Conservation (phyloP, 164 flowering plant genomes). For the Vitis amurensis region DNA sequence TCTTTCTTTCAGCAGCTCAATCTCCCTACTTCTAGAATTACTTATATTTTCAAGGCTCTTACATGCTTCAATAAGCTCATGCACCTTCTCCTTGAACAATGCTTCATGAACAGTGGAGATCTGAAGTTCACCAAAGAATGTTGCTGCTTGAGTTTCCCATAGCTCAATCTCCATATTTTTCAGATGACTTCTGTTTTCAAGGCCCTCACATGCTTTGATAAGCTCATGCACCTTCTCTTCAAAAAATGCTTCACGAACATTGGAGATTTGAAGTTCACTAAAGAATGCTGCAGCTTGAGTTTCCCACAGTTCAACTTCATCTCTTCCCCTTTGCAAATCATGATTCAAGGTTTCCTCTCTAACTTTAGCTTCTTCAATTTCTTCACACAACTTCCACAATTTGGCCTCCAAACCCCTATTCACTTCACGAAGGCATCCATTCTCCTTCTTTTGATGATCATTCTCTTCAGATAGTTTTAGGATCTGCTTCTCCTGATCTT, state of each 20-base stretch:
- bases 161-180: constrained; percentile 19
- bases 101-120: constrained; percentile 35
- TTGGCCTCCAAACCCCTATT: constrained; percentile 29
- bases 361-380: constrained; percentile 25
- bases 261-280: constrained; percentile 39
- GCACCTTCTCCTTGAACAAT: constrained; percentile 45
- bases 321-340: constrained; percentile 32
- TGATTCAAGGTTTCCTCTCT: constrained; percentile 26
- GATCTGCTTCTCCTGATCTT: constrained; percentile 36
- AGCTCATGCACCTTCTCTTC: constrained; percentile 54
- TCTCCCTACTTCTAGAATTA: constrained; percentile 24
- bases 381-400: constrained; percentile 19
- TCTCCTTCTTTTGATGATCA: constrained; percentile 27
- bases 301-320: constrained; percentile 40
- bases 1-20: constrained; percentile 37
- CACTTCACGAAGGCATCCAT: constrained; percentile 12
- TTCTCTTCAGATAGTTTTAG: constrained; percentile 30
- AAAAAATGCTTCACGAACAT: constrained; percentile 37
- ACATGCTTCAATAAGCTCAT: constrained; percentile 37
- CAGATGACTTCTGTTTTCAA: no score
- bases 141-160: constrained; percentile 41
- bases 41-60: constrained; percentile 28
- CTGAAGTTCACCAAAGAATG: constrained; percentile 40
- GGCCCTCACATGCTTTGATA: no score
- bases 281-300: constrained; percentile 32